phyloP scores from a whole-genome alignment of 495 filamentous ascomycete genomes.

The Corynascus novoguineensis region DNA sequence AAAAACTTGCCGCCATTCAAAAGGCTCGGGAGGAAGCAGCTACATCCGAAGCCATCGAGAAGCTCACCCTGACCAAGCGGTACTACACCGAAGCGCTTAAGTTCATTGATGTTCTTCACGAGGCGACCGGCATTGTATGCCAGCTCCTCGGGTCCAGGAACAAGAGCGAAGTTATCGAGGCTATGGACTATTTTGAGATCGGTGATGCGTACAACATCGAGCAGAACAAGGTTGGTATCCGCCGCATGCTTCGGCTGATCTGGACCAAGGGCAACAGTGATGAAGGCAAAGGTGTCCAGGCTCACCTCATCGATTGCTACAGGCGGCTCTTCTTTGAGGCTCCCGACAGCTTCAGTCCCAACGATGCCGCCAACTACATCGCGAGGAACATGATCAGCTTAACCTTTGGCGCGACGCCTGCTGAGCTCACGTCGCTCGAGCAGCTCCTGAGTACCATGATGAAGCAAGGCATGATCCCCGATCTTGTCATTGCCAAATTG shows the following conservation, averaged over 20 bases:
- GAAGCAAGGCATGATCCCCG: conserved; percentile 80
- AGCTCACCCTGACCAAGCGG: conserved; percentile 77
- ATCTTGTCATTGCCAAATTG: conserved; percentile 81
- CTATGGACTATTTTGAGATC: conserved; percentile 97
- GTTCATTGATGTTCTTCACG: conserved; percentile 91
- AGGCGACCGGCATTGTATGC: conserved; percentile 67
- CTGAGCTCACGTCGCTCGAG: conserved; percentile 90
- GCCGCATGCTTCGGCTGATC: conserved; percentile 90
- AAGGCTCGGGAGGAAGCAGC: conserved; percentile 67
- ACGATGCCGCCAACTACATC: conserved; percentile 93
- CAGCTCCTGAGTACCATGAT: conserved; percentile 96
- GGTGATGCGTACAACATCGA: conserved; percentile 93
- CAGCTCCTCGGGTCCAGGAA: conserved; percentile 89
- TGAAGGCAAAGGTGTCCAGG: conserved; percentile 96
- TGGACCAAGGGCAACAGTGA: conserved; percentile 99
- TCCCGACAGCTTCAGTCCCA: conserved; percentile 75
- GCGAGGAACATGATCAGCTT: conserved; percentile 98
- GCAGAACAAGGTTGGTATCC: conserved; percentile 81
- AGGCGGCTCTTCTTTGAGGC: conserved; percentile 93
- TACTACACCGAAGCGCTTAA: conserved; percentile 89
- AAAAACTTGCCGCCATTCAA: conserved; percentile 49
- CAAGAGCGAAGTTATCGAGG: conserved; percentile 96
- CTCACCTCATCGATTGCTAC: conserved; percentile 96
- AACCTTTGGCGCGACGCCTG: conserved; percentile 89
- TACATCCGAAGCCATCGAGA: conserved; percentile 72